A percentile compares a stretch with the other conserved stretches of the same genome.
phyloP scores from a whole-genome alignment of 805 yeast species.

The Myxozyma monticola region DNA sequence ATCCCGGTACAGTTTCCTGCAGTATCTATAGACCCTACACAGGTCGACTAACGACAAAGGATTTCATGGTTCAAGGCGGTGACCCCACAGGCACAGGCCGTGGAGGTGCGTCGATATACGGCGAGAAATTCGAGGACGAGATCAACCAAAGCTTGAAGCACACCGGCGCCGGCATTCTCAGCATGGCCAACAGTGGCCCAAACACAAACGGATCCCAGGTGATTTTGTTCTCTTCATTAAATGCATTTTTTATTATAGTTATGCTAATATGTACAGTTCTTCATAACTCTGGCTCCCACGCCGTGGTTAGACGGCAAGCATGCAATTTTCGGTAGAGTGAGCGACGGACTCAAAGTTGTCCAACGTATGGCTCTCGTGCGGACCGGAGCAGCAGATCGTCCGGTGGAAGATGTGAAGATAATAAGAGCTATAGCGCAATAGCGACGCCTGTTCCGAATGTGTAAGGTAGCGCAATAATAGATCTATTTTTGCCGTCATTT shows the following conservation, averaged over 20 bases:
- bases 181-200: conserved; percentile 94
- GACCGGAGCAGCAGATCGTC: conserved; percentile 46
- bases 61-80: conserved; percentile 42
- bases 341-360: conserved; percentile 44
- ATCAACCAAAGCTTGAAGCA: conserved; percentile 53
- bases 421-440: conserved; percentile 23
- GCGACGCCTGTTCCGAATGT: background rate
- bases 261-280: conserved; percentile 55
- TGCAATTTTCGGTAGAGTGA: conserved; percentile 72
- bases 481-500: background rate
- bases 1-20: conserved; percentile 28
- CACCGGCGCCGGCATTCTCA: conserved; percentile 74
- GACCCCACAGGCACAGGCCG: conserved; percentile 41
- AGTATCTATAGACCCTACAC: background rate
- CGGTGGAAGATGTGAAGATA: conserved; percentile 48
- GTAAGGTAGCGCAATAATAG: background rate
- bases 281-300: conserved; percentile 73
- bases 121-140: conserved; percentile 37
- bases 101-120: conserved; percentile 37
- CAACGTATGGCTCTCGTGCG: conserved; percentile 59
- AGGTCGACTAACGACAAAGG: too few species aligned
- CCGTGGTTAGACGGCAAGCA: conserved; percentile 78
- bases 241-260: background rate
- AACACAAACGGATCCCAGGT: conserved; percentile 77
- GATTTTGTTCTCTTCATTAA: background rate